A percentile compares a stretch with the other conserved stretches of the same genome.
Evolutionary conservation across 129 eudicot genomes (phyloP).

Genomic region (Silybum marianum): DNA sequence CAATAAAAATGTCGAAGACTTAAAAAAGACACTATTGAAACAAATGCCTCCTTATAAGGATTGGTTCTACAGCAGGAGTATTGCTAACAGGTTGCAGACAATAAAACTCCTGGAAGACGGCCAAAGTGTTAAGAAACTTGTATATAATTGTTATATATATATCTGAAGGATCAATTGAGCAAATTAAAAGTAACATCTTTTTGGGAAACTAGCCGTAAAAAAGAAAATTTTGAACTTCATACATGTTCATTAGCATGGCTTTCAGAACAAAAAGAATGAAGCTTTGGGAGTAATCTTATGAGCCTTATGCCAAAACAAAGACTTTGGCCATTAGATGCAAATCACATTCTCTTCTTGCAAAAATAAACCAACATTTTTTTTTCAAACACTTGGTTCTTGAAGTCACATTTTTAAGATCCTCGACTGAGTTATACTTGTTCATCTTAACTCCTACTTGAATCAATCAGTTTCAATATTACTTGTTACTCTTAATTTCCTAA

Average conservation of each 20-base stretch:
- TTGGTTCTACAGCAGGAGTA: neutral
- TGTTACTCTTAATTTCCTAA: neutral
- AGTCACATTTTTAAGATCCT: neutral
- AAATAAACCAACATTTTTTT: neutral
- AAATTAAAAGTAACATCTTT: neutral
- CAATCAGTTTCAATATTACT: neutral
- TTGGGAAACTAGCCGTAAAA: neutral
- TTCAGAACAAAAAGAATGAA: neutral
- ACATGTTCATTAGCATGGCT: neutral
- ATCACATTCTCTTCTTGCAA: neutral
- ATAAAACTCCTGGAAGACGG: no score
- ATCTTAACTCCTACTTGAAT: neutral
- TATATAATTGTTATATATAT: neutral
- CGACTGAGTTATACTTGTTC: neutral
- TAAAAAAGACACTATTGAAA: neutral
- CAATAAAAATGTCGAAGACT: neutral
- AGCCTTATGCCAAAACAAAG: neutral
- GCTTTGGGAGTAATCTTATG: neutral
- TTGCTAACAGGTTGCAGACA: neutral
- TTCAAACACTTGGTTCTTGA: neutral
- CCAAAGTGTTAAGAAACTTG: neutral
- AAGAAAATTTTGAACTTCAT: neutral
- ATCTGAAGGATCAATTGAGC: neutral
- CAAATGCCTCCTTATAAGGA: neutral
- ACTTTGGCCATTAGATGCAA: neutral